Evolutionary conservation across 805 yeast genomes (phyloP), one percentile per base, ranked within the genome.

Genomic region (Hanseniaspora hatyaiensis): DNA sequence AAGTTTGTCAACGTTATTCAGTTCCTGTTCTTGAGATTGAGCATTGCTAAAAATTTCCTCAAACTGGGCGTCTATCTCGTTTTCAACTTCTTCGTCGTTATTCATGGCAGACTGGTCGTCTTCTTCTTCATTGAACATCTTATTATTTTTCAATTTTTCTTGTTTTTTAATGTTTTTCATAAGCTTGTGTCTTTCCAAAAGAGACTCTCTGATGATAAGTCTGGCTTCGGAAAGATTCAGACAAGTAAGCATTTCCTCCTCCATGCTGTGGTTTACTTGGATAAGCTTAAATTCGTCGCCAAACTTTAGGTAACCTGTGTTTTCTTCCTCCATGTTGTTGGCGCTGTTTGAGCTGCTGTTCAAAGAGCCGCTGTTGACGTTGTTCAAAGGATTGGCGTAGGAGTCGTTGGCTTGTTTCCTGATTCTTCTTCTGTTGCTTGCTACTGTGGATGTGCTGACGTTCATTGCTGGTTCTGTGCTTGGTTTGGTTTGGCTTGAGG

Each of bases 271-370:
- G 53, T 84, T 80, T 31, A 80, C 65, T 61, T 88, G 96, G 29
- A 74, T 75, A 45, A 82, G 65, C 56, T 80, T 88, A 60, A 92
- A 92, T 66, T 92, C 98, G 23, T 95, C 89, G 8, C 98, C 98
- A 49, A 92, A 73, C 59, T 82, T 81, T 55, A 92, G 72, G 44
- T 75, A 73, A 0, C 95, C 78, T 0, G 97, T 94, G 59, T 92
- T 94, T 60, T 89, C 97, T 58, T 88, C 96, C 53, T 84, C 95
- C 50, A 80, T 88, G 36, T 77, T 72, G 50, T 78, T 79, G 8
- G 34, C 3, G 24, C 26, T 30, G 23, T 32, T 34, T 16, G 26
- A 16, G 43, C n/a, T 40, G n/a, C 43, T 39, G 32, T 34, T 24
- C 12, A 44, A 18, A 42, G 60, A 58, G 67, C 77, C 52, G 64